These are phyloP conservation scores for Flaveria robusta DNA, from an alignment of 129 eudicot species.

Conservation along the genomic window DNA sequence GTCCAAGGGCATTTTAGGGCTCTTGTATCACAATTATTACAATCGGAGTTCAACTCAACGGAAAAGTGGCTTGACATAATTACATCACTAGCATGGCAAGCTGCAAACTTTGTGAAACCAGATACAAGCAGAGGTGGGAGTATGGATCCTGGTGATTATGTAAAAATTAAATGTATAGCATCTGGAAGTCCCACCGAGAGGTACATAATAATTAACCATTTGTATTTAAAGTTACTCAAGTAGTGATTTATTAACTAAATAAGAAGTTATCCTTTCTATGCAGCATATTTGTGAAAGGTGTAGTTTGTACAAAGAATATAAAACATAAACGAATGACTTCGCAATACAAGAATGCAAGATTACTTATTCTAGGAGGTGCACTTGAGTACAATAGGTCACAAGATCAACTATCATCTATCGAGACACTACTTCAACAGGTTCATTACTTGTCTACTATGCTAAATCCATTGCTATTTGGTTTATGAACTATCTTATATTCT, in stretches of 20 bases:
- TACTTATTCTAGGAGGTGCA: conserved; percentile 89
- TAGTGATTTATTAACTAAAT: neutral
- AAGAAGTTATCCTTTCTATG: conserved; percentile 26
- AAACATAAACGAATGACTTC: conserved; percentile 95
- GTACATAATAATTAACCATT: conserved; percentile 31
- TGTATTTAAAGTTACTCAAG: neutral
- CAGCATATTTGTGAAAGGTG: conserved; percentile 80
- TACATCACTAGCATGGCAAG: conserved; percentile 86
- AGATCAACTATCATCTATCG: conserved; percentile 77
- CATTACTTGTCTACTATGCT: neutral
- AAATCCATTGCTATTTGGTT: conserved; percentile 1
- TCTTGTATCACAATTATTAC: conserved; percentile 82
- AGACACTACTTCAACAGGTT: conserved; percentile 86
- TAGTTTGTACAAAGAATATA: conserved; percentile 93
- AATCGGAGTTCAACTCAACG: conserved; percentile 57
- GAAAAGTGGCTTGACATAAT: conserved; percentile 81
- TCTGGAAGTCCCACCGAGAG: conserved; percentile 80
- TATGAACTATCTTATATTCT: conserved; percentile 1
- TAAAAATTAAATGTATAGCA: conserved; percentile 86
- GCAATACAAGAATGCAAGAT: conserved; percentile 70
- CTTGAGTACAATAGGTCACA: conserved; percentile 83
- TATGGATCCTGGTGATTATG: conserved; percentile 95
- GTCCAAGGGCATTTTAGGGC: conserved; percentile 92
- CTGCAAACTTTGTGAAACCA: conserved; percentile 89
- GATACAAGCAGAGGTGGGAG: conserved; percentile 93